These are phyloP conservation scores for Boletus barrowsii DNA, from an alignment of 768 basidiomycete species.

Conservation along the genomic window DNA sequence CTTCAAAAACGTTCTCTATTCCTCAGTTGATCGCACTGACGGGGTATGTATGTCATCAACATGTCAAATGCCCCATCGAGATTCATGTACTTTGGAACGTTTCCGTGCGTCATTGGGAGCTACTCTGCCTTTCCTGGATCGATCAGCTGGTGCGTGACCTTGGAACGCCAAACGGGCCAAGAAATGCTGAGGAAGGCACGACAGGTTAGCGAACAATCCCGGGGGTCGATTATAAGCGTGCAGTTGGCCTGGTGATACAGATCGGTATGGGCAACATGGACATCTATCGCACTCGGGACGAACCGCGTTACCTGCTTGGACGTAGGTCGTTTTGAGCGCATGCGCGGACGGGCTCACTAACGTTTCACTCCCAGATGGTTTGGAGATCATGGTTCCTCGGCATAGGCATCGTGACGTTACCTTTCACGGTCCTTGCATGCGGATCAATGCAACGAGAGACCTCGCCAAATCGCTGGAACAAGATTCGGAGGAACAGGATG, in stretches of 20 bases:
- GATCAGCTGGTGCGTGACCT: background rate
- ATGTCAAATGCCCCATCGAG: background rate
- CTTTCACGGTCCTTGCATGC: background rate
- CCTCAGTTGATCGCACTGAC: background rate
- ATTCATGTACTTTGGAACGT: constrained; percentile 4
- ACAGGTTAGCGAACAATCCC: constrained; percentile 1
- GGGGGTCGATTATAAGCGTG: background rate
- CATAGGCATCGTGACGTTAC: background rate
- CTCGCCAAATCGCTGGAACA: background rate
- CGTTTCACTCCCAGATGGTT: background rate
- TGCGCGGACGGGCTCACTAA: background rate
- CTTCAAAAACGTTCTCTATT: background rate
- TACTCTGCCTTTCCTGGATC: background rate
- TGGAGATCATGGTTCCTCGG: constrained; percentile 1
- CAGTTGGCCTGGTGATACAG: background rate
- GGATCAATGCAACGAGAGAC: background rate
- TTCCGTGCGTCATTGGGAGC: background rate
- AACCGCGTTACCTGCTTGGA: background rate
- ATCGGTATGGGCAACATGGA: background rate
- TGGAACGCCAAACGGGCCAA: too few relatives aligned
- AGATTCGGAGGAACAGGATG: background rate
- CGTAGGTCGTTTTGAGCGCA: background rate
- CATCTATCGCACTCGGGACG: background rate
- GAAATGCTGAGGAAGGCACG: background rate
- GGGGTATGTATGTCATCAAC: background rate